A percentile compares a stretch with the other conserved stretches of the same genome.
phyloP scores from a whole-genome alignment of 2,329 filamentous ascomycete genomes.

The Fusarium succisae region DNA sequence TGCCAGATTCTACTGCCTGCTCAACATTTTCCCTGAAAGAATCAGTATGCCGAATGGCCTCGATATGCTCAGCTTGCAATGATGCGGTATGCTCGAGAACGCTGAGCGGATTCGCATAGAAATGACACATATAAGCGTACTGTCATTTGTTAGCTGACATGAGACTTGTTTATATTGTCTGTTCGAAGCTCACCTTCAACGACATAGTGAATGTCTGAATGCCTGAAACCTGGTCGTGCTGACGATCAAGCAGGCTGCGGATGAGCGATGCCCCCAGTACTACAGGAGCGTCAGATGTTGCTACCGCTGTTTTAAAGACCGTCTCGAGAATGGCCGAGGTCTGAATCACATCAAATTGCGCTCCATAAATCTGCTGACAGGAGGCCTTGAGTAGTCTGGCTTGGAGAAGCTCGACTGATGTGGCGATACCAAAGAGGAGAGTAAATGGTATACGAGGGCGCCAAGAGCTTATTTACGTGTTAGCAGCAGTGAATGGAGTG shows the following conservation, averaged over 20 bases:
- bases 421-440: conserved; percentile 81
- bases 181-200: conserved; percentile 63
- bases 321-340: conserved; percentile 76
- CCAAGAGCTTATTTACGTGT: conserved; percentile 64
- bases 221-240: conserved; percentile 80
- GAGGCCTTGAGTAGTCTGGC: conserved; percentile 76
- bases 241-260: conserved; percentile 72
- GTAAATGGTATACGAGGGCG: conserved; percentile 79
- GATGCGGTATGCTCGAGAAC: conserved; percentile 60
- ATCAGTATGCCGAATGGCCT: conserved; percentile 72
- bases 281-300: conserved; percentile 64
- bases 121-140: conserved; percentile 89
- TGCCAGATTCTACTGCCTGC: conserved; percentile 53
- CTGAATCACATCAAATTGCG: conserved; percentile 81
- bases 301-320: conserved; percentile 73
- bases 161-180: not conserved
- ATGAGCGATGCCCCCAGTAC: conserved; percentile 72
- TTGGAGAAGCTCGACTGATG: conserved; percentile 82
- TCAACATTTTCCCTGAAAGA: conserved; percentile 73
- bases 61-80: conserved; percentile 69
- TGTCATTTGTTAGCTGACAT: conserved; percentile 47
- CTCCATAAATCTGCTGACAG: conserved; percentile 72
- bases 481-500: conserved; percentile 30
- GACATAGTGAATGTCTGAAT: conserved; percentile 77
- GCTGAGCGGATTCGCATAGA: conserved; percentile 80